Base-by-base conservation (phyloP, 768 basidiomycete genomes). In the Russula griseocarnosa region DNA sequence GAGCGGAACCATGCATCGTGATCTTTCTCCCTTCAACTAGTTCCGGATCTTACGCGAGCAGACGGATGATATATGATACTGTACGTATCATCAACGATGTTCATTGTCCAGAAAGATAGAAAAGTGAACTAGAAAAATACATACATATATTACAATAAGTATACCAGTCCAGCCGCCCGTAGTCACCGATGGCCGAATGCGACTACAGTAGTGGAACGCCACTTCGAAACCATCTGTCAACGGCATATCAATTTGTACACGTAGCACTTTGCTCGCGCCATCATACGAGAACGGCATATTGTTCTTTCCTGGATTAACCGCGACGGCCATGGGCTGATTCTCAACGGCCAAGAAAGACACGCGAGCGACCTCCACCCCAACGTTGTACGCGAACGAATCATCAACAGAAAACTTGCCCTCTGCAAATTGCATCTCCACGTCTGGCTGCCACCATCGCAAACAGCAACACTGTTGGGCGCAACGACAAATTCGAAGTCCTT, bases 401-500 rank as follows among this genome's bases (percentile, higher is more conserved):
- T 47, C 55, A 38, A 75, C 71, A 10, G 60, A 67, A 53, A 80
- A 67, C 67, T 60, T 69, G 54, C 67, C 66, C 32, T 68, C 60
- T 52, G 49, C 58, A 67, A 64, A 79, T 32, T 44, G 55, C 60
- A 79, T 71, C 34, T 61, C 32, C 20, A 76, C 74, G 26, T n/a
- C n/a, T n/a, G n/a, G n/a, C n/a, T n/a, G n/a, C n/a, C 82, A 14
- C 87, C 86, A 64, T 88, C 86, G 69, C 66, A 70, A 87, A 87
- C 42, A 88, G 75, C 44, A 68, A 49, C 0, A 86, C 87, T 5
- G 13, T 77, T 77, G 1, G 85, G 85, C 0, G 86, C 87, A 34
- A 88, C 81, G 46, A 87, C 76, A 58, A 88, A 72, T 71, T 86
- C 82, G 63, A 87, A 88, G 69, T 83, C 80, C 13, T 74, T 79